These are phyloP conservation scores for Sporothrix phasma DNA, from an alignment of 2,329 filamentous ascomycete species.

Conservation along the genomic window DNA sequence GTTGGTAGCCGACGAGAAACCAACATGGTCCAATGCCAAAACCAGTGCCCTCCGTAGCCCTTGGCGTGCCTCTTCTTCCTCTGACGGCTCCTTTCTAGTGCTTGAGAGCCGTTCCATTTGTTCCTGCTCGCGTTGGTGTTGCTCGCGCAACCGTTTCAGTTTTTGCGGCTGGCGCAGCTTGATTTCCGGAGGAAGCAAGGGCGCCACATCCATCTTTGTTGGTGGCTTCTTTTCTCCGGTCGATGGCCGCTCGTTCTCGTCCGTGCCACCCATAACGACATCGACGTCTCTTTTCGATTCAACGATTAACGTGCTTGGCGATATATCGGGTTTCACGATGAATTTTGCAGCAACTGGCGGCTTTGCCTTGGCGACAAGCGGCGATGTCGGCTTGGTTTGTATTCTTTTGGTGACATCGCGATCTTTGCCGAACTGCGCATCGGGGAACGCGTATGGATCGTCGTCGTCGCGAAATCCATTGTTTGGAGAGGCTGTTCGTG, in stretches of 20 bases:
- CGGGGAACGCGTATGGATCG: slow-evolving; percentile 10
- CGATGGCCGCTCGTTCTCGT: background rate
- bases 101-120: background rate
- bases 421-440: background rate
- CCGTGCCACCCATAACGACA: slow-evolving; percentile 6
- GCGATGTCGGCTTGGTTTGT: background rate
- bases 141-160: slow-evolving; percentile 15
- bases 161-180: slow-evolving; percentile 13
- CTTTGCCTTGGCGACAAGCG: background rate
- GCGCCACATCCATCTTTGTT: slow-evolving; percentile 5
- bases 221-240: slow-evolving; percentile 4
- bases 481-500: background rate
- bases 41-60: slow-evolving; percentile 47
- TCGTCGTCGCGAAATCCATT: background rate
- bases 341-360: background rate
- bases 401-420: background rate
- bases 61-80: slow-evolving; percentile 28
- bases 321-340: background rate
- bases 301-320: background rate
- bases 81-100: background rate
- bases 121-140: slow-evolving; percentile 7
- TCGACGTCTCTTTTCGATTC: background rate
- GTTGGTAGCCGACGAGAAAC: slow-evolving; percentile 44
- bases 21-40: slow-evolving; percentile 46
- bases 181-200: background rate